Evolutionary conservation across 495 filamentous ascomycete genomes (phyloP).

Genomic region (Podospora australis): DNA sequence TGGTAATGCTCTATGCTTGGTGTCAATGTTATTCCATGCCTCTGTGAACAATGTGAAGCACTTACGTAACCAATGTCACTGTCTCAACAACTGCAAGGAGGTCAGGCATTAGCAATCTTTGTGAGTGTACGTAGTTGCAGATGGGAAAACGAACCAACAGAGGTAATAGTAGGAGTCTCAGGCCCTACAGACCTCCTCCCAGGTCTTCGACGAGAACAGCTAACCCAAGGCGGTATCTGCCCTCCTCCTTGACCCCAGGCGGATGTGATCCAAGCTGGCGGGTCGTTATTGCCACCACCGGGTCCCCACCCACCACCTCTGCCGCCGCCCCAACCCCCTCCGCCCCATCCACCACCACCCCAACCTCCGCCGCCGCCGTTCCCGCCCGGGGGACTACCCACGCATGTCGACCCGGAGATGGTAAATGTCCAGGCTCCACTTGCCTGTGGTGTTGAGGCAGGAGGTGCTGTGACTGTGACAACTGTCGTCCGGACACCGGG

Average conservation of each 20-base stretch:
- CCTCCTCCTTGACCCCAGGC: background rate
- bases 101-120: background rate
- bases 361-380: background rate
- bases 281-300: background rate
- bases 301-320: background rate
- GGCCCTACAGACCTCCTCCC: too few species aligned
- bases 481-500: too few species aligned
- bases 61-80: background rate
- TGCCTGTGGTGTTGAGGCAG: background rate
- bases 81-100: background rate
- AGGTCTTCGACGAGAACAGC: too few species aligned
- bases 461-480: background rate
- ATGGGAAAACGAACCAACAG: background rate
- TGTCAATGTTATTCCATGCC: too few species aligned
- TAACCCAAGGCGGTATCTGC: background rate
- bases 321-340: background rate
- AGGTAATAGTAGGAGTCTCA: background rate
- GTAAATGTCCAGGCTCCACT: background rate
- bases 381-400: background rate
- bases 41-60: background rate
- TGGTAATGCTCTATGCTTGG: too few species aligned
- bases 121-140: background rate
- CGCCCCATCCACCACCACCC: background rate
- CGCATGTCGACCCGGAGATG: background rate
- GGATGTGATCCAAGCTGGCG: background rate